phyloP scores from a whole-genome alignment of 2,329 filamentous ascomycete genomes.

The Talaromyces sp. region DNA sequence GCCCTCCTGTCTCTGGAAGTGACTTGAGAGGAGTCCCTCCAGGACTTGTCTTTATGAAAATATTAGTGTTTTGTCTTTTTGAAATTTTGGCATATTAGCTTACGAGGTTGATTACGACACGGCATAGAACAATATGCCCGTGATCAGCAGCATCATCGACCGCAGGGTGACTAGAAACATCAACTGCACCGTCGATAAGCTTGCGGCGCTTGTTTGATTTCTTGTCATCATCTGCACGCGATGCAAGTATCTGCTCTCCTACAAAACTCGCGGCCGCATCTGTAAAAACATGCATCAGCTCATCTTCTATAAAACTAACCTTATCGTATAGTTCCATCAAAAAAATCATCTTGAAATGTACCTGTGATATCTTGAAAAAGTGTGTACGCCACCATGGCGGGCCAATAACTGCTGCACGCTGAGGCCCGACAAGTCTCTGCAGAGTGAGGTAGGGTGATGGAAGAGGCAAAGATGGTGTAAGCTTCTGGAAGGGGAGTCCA shows the following conservation, averaged over 20 bases:
- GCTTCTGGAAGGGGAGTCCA: not conserved
- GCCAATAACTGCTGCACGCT: not conserved
- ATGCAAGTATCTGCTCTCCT: conserved; percentile 3
- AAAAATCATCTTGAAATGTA: not conserved
- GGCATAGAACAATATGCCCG: conserved; percentile 27
- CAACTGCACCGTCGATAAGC: not conserved
- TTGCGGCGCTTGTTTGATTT: conserved; percentile 30
- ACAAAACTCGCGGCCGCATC: conserved; percentile 8
- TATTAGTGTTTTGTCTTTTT: not conserved
- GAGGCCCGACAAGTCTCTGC: not conserved
- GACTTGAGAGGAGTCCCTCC: not conserved
- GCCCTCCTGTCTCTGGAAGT: not conserved
- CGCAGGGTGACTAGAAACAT: not conserved
- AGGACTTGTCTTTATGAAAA: not conserved
- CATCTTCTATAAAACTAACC: not conserved
- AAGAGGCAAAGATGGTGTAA: conserved; percentile 1
- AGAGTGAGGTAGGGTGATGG: not conserved
- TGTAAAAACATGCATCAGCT: not conserved
- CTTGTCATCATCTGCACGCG: not conserved
- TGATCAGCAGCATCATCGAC: conserved; percentile 15
- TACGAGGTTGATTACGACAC: conserved; percentile 8
- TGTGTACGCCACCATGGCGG: not conserved
- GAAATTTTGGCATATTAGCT: not conserved
- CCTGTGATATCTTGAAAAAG: conserved; percentile 7
- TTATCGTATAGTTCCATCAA: not conserved